A percentile compares a stretch with the other conserved stretches of the same genome.
Evolutionary conservation across 2,329 filamentous ascomycete species (phyloP).

Genomic region (Emmonsia crescens): DNA sequence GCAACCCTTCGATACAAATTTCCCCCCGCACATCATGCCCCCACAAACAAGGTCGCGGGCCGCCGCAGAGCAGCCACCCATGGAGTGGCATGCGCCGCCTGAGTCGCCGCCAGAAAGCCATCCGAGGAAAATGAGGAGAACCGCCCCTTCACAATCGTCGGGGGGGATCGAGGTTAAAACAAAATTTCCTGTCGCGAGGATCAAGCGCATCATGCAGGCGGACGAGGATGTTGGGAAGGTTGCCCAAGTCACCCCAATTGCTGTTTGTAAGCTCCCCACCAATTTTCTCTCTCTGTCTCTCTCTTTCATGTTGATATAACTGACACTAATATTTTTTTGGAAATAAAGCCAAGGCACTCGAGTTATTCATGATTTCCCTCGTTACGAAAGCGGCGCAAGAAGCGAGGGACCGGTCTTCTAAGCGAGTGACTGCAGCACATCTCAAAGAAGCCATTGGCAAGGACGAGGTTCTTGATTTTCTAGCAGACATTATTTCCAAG

Average conservation of each 20-base stretch:
- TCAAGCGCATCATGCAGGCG: slow-evolving; percentile 99
- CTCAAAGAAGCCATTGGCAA: slow-evolving; percentile 81
- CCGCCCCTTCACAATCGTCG: slow-evolving; percentile 13
- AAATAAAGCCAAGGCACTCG: slow-evolving; percentile 68
- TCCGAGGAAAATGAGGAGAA: slow-evolving; percentile 1
- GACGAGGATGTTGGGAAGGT: slow-evolving; percentile 98
- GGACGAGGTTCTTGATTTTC: slow-evolving; percentile 88
- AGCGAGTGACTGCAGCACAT: slow-evolving; percentile 81
- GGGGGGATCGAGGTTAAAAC: slow-evolving; percentile 69
- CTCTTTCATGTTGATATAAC: neutral
- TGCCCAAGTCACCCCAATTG: slow-evolving; percentile 91
- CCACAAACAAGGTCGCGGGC: slow-evolving; percentile 30
- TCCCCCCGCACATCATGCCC: slow-evolving; percentile 27
- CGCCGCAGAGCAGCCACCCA: slow-evolving; percentile 18
- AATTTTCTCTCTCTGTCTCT: slow-evolving; percentile 1
- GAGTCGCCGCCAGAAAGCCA: slow-evolving; percentile 1
- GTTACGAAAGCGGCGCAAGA: slow-evolving; percentile 81
- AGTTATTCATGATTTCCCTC: slow-evolving; percentile 94
- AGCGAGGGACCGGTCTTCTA: slow-evolving; percentile 70
- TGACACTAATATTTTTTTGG: slow-evolving; percentile 14
- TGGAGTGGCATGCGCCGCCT: slow-evolving; percentile 16
- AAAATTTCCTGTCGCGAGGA: slow-evolving; percentile 92
- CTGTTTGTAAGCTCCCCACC: slow-evolving; percentile 53
- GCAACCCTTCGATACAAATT: slow-evolving; percentile 18
- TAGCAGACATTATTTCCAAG: slow-evolving; percentile 80